phyloP scores from a whole-genome alignment of 805 yeast genomes.

The Candida nonsorbophila region DNA sequence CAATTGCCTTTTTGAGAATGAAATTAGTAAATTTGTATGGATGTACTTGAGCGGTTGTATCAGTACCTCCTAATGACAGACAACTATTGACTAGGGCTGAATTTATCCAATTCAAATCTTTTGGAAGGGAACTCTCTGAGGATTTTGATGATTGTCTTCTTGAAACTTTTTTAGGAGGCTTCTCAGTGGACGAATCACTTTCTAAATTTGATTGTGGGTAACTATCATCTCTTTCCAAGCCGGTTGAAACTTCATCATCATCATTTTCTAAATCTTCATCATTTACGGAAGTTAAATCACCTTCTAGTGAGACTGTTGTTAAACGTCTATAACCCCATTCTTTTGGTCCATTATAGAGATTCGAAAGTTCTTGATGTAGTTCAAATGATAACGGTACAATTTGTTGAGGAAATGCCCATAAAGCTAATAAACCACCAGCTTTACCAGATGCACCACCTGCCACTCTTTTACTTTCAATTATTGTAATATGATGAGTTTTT shows the following conservation, averaged over 20 bases:
- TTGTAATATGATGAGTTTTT: slow-evolving; percentile 70
- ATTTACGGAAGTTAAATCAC: slow-evolving; percentile 49
- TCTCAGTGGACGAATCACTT: slow-evolving; percentile 7
- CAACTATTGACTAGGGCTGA: slow-evolving; percentile 61
- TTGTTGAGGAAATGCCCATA: slow-evolving; percentile 96
- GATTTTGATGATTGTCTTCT: slow-evolving; percentile 25
- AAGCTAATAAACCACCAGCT: slow-evolving; percentile 92
- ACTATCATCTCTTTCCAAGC: slow-evolving; percentile 10
- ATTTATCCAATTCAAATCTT: slow-evolving; percentile 72
- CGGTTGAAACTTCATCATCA: slow-evolving; percentile 15
- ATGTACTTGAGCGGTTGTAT: slow-evolving; percentile 93
- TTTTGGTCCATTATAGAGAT: slow-evolving; percentile 71
- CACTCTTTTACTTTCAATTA: slow-evolving; percentile 83
- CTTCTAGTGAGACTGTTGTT: slow-evolving; percentile 82
- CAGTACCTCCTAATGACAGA: slow-evolving; percentile 76
- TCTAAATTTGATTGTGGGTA: slow-evolving; percentile 8
- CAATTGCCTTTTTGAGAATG: slow-evolving; percentile 72
- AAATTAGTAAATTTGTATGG: slow-evolving; percentile 91
- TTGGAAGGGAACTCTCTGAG: slow-evolving; percentile 36
- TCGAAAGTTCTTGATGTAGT: slow-evolving; percentile 78
- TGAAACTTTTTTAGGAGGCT: slow-evolving; percentile 34
- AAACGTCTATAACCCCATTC: slow-evolving; percentile 93
- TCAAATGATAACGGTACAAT: slow-evolving; percentile 84
- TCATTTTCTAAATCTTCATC: slow-evolving; percentile 16
- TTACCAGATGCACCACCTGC: slow-evolving; percentile 98